Percentiles rank a stretch among this genome's conserved stretches.
phyloP scores from a whole-genome alignment of 225 moss, liverwort and hornwort species.

The Marchantia polymorpha region DNA sequence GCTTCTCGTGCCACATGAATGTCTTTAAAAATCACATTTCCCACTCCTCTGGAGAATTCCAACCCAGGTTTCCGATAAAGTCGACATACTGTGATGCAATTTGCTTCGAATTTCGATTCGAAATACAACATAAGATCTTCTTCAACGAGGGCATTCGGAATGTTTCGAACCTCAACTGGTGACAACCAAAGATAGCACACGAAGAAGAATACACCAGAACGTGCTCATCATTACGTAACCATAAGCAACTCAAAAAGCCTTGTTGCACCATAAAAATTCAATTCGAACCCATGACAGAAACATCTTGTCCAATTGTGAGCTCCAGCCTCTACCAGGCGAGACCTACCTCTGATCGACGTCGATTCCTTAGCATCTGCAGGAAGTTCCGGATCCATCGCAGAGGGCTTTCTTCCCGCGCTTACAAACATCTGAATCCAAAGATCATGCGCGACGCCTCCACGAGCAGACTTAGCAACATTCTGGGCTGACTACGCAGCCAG shows the following conservation, averaged over 20 bases:
- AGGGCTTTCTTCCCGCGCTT: no score
- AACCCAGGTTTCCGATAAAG: no score
- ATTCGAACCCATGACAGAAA: not conserved
- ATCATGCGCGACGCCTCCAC: no score
- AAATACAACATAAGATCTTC: not conserved
- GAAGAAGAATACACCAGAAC: not conserved
- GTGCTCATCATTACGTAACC: not conserved
- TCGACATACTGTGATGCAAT: not conserved
- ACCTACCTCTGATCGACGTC: not conserved
- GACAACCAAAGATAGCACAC: not conserved
- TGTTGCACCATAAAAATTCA: not conserved
- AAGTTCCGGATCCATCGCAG: not conserved
- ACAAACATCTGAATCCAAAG: no score
- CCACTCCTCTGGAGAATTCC: not conserved
- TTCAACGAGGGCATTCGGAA: not conserved
- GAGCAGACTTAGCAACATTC: no score
- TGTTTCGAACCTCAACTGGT: conserved; percentile 3
- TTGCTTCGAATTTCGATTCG: not conserved
- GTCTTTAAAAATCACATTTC: conserved; percentile 34
- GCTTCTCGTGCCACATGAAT: conserved; percentile 47
- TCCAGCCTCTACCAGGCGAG: not conserved
- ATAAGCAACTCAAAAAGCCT: not conserved
- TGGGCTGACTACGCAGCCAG: no score
- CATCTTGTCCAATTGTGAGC: not conserved
- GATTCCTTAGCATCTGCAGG: not conserved